Conservation (phyloP, 2,329 filamentous ascomycete genomes). For the Rachicladosporium sp. region DNA sequence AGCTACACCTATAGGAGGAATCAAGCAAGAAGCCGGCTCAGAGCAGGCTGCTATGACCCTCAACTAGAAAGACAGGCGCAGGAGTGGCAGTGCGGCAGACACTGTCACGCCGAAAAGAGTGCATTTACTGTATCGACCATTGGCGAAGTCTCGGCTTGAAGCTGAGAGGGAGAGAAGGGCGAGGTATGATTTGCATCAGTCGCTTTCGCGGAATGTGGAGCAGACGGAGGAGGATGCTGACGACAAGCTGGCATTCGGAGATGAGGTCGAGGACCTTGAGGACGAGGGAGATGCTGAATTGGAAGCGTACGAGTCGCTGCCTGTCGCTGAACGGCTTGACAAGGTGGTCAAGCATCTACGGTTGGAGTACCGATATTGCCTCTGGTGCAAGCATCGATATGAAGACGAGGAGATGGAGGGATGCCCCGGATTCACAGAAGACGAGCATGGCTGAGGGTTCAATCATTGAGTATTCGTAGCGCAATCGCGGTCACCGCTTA, state of each 20-base stretch:
- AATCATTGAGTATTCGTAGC: not conserved
- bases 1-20: no score
- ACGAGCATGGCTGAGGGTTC: constrained; percentile 54
- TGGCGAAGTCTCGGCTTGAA: constrained; percentile 58
- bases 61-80: no score
- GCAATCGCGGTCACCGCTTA: no score
- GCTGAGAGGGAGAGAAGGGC: constrained; percentile 55
- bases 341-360: constrained; percentile 59
- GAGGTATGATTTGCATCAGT: constrained; percentile 54
- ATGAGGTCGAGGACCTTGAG: constrained; percentile 53
- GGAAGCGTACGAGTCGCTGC: constrained; percentile 62
- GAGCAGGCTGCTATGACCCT: no score
- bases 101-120: no score
- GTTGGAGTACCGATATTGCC: constrained; percentile 68
- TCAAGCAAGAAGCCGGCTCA: no score
- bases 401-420: constrained; percentile 64
- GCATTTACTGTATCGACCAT: constrained; percentile 66
- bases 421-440: constrained; percentile 77
- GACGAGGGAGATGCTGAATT: constrained; percentile 64
- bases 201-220: constrained; percentile 30
- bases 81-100: no score
- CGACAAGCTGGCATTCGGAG: constrained; percentile 56
- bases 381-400: constrained; percentile 89
- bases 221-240: constrained; percentile 58
- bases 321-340: constrained; percentile 52